Evolutionary conservation across 2,329 filamentous ascomycete genomes (phyloP), one percentile per base, ranked within the genome.

Genomic region (Dichotomopilus funicola): DNA sequence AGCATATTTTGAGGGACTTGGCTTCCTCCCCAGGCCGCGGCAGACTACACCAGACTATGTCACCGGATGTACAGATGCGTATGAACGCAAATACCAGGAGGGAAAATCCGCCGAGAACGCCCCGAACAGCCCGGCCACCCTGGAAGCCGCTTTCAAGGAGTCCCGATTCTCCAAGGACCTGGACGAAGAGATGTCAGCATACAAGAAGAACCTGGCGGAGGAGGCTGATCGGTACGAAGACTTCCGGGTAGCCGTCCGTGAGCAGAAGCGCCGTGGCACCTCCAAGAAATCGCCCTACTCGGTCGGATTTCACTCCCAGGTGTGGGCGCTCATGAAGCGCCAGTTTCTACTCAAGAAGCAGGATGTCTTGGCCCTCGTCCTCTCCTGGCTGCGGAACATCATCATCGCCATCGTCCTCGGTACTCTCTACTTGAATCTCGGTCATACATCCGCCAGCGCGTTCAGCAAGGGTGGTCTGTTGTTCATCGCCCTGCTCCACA

Each of bases 311-410:
- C 83, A 91, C 61, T 75, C 89, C 1, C 91, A 95, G 68, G 78
- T 94, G 27, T 91, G 86, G 86, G 87, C 88, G 0, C 72, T 94
- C 59, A 88, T 91, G 79, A 86, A 89, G 69, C 83, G 90, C 5
- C 89, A 95, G 68, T 94, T 91, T 68, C 76, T 87, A 51, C 84
- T 95, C 64, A 94, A 94, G 73, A 86, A 89, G 75, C 89, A 95
- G 69, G 89, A 95, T 68, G 86, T 86, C 56, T 87, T 91, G 65
- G 83, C 85, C n/a, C 76, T 95, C 5, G 73, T 77, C 11, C 81
- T 94, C 35, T 85, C 85, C 1, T 94, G 88, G 88, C 61, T 79
- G 42, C 75, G 80, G 7, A 78, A 73, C 55, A 84, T 91, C 62
- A 74, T 89, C 62, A 85, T 92, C 62, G 89, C 86, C 11, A 85